Conservation (phyloP, 805 yeast species). For the Wickerhamiella dianesei region DNA sequence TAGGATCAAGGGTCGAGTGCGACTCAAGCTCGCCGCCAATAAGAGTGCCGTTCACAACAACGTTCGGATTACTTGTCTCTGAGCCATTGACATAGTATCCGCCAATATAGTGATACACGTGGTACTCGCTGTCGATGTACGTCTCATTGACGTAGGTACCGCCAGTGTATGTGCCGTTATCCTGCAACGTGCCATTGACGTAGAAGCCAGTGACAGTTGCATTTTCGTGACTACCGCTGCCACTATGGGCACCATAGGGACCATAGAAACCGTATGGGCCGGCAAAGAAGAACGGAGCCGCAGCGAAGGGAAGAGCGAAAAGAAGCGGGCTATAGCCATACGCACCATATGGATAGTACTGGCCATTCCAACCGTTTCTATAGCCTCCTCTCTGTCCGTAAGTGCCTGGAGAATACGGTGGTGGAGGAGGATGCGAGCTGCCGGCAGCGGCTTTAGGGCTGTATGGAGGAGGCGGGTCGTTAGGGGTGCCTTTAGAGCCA, state of each 20-base stretch:
- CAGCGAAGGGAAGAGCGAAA: conserved; percentile 3
- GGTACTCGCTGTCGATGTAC: not conserved
- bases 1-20: conserved; percentile 3
- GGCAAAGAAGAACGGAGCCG: conserved; percentile 8
- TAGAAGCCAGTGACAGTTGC: conserved; percentile 5
- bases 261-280: conserved; percentile 12
- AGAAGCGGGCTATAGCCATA: not conserved
- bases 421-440: not conserved
- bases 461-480: conserved; percentile 1
- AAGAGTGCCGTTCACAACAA: conserved; percentile 9
- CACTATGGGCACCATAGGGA: conserved; percentile 4
- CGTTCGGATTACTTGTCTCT: not conserved
- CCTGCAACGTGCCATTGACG: conserved; percentile 2
- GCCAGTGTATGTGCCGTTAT: not conserved
- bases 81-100: conserved; percentile 6
- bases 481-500: not conserved
- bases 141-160: not conserved
- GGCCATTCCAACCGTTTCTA: conserved; percentile 1
- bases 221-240: not conserved
- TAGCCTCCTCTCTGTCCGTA: not conserved
- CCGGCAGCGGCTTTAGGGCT: not conserved
- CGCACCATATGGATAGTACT: not conserved
- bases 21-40: not conserved
- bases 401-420: not conserved
- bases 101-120: not conserved